phyloP scores from a whole-genome alignment of 2,329 filamentous ascomycete genomes.

The Cadophora gregata region DNA sequence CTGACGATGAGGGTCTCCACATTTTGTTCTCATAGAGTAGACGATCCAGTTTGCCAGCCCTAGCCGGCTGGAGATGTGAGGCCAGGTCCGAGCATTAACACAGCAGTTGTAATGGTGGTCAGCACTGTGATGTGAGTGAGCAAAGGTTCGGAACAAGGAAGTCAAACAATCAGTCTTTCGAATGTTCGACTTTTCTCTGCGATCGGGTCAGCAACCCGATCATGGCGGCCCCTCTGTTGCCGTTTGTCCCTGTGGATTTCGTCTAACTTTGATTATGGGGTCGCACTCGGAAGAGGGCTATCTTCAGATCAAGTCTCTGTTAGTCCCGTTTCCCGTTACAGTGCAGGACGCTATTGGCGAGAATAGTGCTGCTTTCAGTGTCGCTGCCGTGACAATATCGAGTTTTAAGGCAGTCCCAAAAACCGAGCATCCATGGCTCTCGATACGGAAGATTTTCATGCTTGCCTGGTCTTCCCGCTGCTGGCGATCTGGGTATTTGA shows the following conservation, averaged over 20 bases:
- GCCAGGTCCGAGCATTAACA: background rate
- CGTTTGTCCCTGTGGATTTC: background rate
- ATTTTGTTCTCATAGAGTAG: background rate
- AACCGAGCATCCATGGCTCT: background rate
- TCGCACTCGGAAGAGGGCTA: background rate
- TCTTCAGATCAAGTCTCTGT: background rate
- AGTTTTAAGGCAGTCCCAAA: background rate
- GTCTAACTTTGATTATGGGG: background rate
- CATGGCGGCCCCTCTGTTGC: background rate
- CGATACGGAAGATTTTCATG: slow-evolving; percentile 3
- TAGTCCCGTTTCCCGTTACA: background rate
- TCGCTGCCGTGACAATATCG: background rate
- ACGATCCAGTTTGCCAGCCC: background rate
- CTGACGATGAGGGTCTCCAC: background rate
- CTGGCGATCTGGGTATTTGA: background rate
- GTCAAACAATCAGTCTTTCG: background rate
- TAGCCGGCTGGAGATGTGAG: background rate
- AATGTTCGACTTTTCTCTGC: background rate
- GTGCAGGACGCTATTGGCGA: slow-evolving; percentile 7
- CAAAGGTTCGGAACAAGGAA: background rate
- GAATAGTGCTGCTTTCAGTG: background rate
- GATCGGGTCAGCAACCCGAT: slow-evolving; percentile 13
- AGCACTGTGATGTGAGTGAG: slow-evolving; percentile 10
- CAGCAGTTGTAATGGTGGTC: background rate
- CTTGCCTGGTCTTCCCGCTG: background rate